These are phyloP conservation scores for Leccinellum albellum DNA, from an alignment of 768 basidiomycete genomes.

Conservation along the genomic window DNA sequence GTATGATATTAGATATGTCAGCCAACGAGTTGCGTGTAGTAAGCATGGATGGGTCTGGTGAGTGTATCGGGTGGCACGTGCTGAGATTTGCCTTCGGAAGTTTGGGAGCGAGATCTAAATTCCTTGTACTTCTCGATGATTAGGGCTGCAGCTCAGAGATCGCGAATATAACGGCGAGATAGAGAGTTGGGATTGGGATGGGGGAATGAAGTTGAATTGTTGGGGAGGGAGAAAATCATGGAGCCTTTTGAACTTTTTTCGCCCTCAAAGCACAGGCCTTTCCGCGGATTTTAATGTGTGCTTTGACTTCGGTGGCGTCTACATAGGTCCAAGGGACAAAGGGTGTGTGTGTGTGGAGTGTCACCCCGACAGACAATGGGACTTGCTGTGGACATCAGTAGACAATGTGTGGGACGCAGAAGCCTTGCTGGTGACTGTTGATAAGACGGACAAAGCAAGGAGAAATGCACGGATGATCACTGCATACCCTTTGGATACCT, in stretches of 20 bases:
- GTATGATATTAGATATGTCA: slow-evolving; percentile 7
- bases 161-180: slow-evolving; percentile 3
- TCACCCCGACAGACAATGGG: slow-evolving; percentile 14
- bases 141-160: slow-evolving; percentile 2
- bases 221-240: neutral
- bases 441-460: slow-evolving; percentile 23
- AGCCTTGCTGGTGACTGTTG: slow-evolving; percentile 6
- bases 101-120: neutral
- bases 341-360: slow-evolving; percentile 6
- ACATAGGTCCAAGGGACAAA: slow-evolving; percentile 18
- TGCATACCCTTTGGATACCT: neutral
- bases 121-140: neutral
- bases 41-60: slow-evolving; percentile 8
- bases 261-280: slow-evolving; percentile 4
- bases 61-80: slow-evolving; percentile 6
- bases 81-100: slow-evolving; percentile 2
- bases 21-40: slow-evolving; percentile 3
- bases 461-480: slow-evolving; percentile 1
- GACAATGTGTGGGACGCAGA: neutral
- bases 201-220: neutral
- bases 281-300: slow-evolving; percentile 2
- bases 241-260: slow-evolving; percentile 18
- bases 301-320: slow-evolving; percentile 19
- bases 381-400: slow-evolving; percentile 5
- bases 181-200: neutral